These are phyloP conservation scores for Neocatenulostroma microsporum DNA, from an alignment of 2,329 filamentous ascomycete genomes.

Conservation along the genomic window DNA sequence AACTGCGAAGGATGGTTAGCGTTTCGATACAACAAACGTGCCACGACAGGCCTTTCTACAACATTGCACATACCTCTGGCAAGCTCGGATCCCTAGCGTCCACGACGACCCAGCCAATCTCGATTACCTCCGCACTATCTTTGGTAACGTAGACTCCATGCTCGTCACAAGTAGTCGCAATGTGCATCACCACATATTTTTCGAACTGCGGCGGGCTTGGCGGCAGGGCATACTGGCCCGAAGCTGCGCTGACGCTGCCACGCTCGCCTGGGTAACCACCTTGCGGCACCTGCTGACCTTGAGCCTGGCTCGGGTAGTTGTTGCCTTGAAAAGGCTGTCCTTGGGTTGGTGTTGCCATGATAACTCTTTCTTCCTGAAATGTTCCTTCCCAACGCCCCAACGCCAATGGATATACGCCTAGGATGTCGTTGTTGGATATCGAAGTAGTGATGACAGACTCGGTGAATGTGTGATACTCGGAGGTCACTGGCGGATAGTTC, in stretches of 20 bases:
- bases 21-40: not conserved
- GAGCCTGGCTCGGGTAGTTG: conserved; percentile 8
- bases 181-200: conserved; percentile 96
- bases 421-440: not conserved
- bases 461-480: not conserved
- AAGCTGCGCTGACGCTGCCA: not conserved
- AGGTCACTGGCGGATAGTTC: too few species aligned
- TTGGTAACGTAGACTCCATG: conserved; percentile 99
- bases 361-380: conserved; percentile 4
- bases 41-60: not conserved
- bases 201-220: conserved; percentile 51
- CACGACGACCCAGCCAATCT: conserved; percentile 88
- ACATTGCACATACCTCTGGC: conserved; percentile 23
- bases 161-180: conserved; percentile 97
- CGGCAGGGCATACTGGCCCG: conserved; percentile 10
- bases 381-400: not conserved
- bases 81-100: conserved; percentile 25
- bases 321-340: conserved; percentile 14
- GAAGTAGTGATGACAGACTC: not conserved
- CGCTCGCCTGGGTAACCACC: conserved; percentile 7
- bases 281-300: conserved; percentile 6
- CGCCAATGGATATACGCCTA: not conserved
- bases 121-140: conserved; percentile 98
- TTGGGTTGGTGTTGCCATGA: conserved; percentile 20
- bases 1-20: conserved; percentile 50